Percentiles rank a stretch among this genome's conserved stretches.
Evolutionary conservation across 2,329 filamentous ascomycete species (phyloP).

Genomic region (Daldinia sp.): DNA sequence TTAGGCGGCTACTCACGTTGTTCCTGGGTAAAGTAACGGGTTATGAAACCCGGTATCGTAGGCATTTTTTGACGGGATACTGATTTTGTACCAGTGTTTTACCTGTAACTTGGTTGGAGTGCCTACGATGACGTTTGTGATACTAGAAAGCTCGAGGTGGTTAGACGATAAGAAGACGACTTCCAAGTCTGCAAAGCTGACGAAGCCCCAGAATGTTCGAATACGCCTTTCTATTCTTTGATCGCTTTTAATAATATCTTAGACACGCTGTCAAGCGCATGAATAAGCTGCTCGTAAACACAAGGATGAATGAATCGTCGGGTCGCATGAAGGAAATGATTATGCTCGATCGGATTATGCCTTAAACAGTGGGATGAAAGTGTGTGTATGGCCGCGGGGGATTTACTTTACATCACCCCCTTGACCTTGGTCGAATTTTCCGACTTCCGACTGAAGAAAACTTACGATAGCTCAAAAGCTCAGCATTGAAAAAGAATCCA

Average conservation of each 20-base stretch:
- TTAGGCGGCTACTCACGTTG: slow-evolving; percentile 41
- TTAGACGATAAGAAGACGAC: neutral
- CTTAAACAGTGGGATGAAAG: slow-evolving; percentile 25
- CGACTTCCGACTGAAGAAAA: slow-evolving; percentile 11
- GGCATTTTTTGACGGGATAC: slow-evolving; percentile 40
- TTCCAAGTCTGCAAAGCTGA: neutral
- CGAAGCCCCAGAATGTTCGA: neutral
- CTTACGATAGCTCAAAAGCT: slow-evolving; percentile 13
- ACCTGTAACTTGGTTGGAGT: neutral
- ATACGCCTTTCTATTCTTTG: neutral
- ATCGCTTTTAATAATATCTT: neutral
- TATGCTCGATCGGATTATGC: slow-evolving; percentile 38
- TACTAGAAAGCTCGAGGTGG: slow-evolving; percentile 1
- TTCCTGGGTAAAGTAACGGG: slow-evolving; percentile 44
- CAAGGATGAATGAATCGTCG: slow-evolving; percentile 32
- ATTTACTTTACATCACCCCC: slow-evolving; percentile 19
- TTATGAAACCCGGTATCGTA: slow-evolving; percentile 42
- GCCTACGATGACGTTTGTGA: slow-evolving; percentile 8
- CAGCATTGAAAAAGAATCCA: neutral
- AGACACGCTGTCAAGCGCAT: slow-evolving; percentile 15
- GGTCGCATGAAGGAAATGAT: slow-evolving; percentile 29
- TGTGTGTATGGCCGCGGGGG: slow-evolving; percentile 16
- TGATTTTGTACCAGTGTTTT: neutral
- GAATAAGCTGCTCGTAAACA: slow-evolving; percentile 18
- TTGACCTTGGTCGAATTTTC: slow-evolving; percentile 13